These are phyloP conservation scores for Malus orientalis DNA, from an alignment of 306 rosid genomes.

Conservation along the genomic window DNA sequence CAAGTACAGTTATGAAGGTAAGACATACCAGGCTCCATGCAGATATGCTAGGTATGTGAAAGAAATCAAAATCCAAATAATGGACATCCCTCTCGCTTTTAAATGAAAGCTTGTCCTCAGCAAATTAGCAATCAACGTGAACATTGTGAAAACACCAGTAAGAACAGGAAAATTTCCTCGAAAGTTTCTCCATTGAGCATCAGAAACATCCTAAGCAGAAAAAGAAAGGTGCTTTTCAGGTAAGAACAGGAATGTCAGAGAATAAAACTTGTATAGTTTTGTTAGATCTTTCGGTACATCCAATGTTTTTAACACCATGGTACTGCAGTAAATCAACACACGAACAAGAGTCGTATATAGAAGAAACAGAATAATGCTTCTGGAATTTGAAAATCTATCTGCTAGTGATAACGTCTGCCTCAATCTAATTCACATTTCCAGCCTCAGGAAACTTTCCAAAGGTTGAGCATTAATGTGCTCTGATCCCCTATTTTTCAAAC, in stretches of 20 bases:
- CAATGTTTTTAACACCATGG: neutral
- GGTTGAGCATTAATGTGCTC: neutral
- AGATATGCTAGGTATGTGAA: conserved; percentile 66
- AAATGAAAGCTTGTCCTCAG: conserved; percentile 43
- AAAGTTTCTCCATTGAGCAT: conserved; percentile 95
- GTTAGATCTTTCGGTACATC: neutral
- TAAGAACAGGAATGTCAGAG: neutral
- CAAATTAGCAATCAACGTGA: conserved; percentile 42
- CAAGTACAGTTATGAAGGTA: neutral
- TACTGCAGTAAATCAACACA: neutral
- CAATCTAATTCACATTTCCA: neutral
- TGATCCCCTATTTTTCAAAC: neutral
- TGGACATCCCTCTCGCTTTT: conserved; percentile 68
- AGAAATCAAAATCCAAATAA: conserved; percentile 71
- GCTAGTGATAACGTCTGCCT: neutral
- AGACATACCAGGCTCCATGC: conserved; percentile 83
- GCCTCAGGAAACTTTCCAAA: neutral
- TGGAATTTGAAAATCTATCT: neutral
- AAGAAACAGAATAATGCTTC: neutral
- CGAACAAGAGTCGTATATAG: neutral
- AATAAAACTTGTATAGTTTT: neutral
- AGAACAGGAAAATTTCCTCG: conserved; percentile 73
- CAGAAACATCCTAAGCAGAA: conserved; percentile 60
- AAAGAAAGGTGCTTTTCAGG: conserved; percentile 1
- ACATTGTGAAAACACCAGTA: conserved; percentile 55